Conservation (phyloP, 768 basidiomycete species). For the Ramaria sp. region DNA sequence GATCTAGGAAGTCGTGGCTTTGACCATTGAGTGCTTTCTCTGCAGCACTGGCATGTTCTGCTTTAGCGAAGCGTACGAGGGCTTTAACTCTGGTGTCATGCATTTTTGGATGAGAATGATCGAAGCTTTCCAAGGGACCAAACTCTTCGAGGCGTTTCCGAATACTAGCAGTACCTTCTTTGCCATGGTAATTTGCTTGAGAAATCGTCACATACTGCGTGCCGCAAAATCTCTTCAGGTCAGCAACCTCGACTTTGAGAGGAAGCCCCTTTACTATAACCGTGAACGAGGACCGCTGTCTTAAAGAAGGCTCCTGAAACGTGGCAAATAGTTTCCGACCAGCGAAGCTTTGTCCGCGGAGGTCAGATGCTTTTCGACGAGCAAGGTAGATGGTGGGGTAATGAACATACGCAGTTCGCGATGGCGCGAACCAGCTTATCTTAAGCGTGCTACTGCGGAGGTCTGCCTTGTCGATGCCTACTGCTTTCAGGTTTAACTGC, state of each 20-base stretch:
- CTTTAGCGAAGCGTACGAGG: constrained; percentile 44
- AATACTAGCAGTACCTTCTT: constrained; percentile 28
- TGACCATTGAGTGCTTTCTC: constrained; percentile 36
- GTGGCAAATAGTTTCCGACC: constrained; percentile 34
- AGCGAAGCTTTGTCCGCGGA: constrained; percentile 26
- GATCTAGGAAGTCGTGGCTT: constrained; percentile 34
- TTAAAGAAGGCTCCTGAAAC: constrained; percentile 28
- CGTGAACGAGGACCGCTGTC: constrained; percentile 48
- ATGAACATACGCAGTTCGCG: constrained; percentile 48
- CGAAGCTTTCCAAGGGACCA: constrained; percentile 32
- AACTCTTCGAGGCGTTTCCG: constrained; percentile 25
- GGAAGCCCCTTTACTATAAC: constrained; percentile 52
- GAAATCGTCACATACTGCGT: constrained; percentile 42
- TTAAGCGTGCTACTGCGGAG: constrained; percentile 46
- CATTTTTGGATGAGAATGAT: constrained; percentile 42
- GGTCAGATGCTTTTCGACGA: constrained; percentile 33
- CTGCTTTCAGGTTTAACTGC: constrained; percentile 31
- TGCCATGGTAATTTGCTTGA: constrained; percentile 32
- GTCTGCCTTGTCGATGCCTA: constrained; percentile 23
- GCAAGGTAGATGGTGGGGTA: constrained; percentile 43
- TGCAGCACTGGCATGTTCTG: constrained; percentile 41
- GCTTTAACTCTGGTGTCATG: constrained; percentile 36
- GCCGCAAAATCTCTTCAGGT: constrained; percentile 24
- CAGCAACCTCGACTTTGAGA: constrained; percentile 23
- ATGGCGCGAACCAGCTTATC: constrained; percentile 50